These are phyloP conservation scores for Fraxinus americana DNA, from an alignment of 257 asterid species.

Conservation along the genomic window DNA sequence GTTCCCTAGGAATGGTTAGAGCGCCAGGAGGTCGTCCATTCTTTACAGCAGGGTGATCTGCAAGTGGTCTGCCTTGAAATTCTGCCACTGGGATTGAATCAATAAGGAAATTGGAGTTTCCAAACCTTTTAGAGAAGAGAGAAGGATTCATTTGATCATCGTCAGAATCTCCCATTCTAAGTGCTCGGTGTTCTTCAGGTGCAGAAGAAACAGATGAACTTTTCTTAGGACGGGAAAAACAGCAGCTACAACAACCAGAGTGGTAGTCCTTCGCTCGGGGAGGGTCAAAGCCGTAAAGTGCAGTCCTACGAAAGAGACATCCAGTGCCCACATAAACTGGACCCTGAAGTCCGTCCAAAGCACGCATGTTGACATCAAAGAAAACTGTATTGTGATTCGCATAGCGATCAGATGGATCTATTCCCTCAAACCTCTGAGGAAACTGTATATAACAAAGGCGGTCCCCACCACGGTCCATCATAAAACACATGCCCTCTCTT, in stretches of 20 bases:
- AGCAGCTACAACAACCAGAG: slow-evolving; percentile 56
- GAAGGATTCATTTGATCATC: slow-evolving; percentile 66
- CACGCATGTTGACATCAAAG: slow-evolving; percentile 86
- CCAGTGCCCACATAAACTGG: slow-evolving; percentile 89
- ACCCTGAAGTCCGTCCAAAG: slow-evolving; percentile 80
- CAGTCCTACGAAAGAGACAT: slow-evolving; percentile 69
- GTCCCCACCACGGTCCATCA: slow-evolving; percentile 93
- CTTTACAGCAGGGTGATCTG: slow-evolving; percentile 72
- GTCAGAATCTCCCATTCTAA: slow-evolving; percentile 64
- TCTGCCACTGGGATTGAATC: slow-evolving; percentile 77
- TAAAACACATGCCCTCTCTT: slow-evolving; percentile 84
- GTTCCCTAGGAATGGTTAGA: slow-evolving; percentile 61
- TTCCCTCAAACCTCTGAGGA: slow-evolving; percentile 84
- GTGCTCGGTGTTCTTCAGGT: slow-evolving; percentile 53
- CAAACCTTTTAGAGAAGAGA: slow-evolving; percentile 62
- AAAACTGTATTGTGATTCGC: slow-evolving; percentile 81
- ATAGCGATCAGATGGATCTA: slow-evolving; percentile 77
- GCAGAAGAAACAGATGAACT: slow-evolving; percentile 44
- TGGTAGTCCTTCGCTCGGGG: slow-evolving; percentile 59
- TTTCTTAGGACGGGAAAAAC: slow-evolving; percentile 50
- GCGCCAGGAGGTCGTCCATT: slow-evolving; percentile 78
- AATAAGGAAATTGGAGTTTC: slow-evolving; percentile 61
- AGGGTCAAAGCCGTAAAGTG: slow-evolving; percentile 80
- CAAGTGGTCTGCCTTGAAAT: slow-evolving; percentile 77
- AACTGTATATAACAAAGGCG: slow-evolving; percentile 75